Evolutionary conservation across 108 stramenopile genomes (phyloP), one percentile per base, ranked within the genome.

Genomic region (Conticribra weissflogii): DNA sequence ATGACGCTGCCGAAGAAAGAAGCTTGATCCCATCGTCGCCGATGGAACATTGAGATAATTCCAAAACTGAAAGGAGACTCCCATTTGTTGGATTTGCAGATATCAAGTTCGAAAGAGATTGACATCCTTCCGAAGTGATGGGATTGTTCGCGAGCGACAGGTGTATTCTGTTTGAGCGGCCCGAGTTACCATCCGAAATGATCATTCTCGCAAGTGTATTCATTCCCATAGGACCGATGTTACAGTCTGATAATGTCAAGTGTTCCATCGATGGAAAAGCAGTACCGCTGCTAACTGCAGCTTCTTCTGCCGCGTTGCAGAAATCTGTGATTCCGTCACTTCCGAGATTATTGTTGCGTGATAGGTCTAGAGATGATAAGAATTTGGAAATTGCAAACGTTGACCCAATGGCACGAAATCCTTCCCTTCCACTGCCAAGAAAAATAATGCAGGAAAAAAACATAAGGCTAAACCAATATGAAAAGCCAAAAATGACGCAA

Each of bases 211-310:
- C 54, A 3, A 76, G 58, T 21, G 28, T 22, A 30, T 66, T 27
- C 33, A 72, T 57, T 16, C 67, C 76, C 48, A 53, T 9, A 27
- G 65, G 62, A 25, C 66, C 62, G 28, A 82, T 80, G 44, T 72
- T 83, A 48, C 84, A 85, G 46, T 85, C 81, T 28, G 86, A 82
- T 48, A 87, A 73, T 47, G 75, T 73, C n/a, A 87, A 66, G 41
- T 69, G 44, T 46, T 77, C 46, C 59, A 86, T 61, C 18, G 54
- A 48, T 18, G 66, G 51, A 46, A 79, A 74, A 21, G 68, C 63
- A 9, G 59, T 36, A 23, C 14, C 46, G n/a, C 50, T 51, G 19
- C 22, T 33, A n/a, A 16, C 57, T 19, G 31, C 44, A 61, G 25
- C 19, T 41, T 73, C 53, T 32, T 45, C 66, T 14, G 73, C 64